Base-by-base conservation (phyloP, 2,329 filamentous ascomycete genomes). In the Pseudocercospora crystallina region DNA sequence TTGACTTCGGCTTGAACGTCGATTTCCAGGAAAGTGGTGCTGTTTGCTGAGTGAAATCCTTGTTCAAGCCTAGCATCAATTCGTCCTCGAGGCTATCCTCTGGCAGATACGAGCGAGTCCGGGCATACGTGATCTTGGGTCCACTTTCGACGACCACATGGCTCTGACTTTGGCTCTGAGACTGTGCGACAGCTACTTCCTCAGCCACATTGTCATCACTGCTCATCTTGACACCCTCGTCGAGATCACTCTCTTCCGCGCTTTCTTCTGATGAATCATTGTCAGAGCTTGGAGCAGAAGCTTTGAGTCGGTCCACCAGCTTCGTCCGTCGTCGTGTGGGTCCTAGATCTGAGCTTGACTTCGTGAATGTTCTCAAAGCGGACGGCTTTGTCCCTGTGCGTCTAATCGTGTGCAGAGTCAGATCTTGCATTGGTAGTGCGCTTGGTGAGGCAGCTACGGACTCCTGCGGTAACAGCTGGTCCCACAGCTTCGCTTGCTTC, bases 81-180 rank as follows among this genome's bases (percentile, higher is more conserved):
- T 53, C 61, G 31, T 66, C 65, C 50, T 77, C 74, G 2, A 73
- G 60, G 26, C 69, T 73, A 38, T 72, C 64, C 54, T 83, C 80
- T 57, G 78, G 74, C n/a, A 84, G 67, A 54, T 83, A 82, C 2
- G 82, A 83, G 39, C 82, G 75, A 56, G 80, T 74, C 33, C 76
- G 76, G 65, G 57, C 56, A 13, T 86, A 86, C 2, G 83, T 86
- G 37, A 81, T 69, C 57, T 71, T 79, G 4, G 74, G 69, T 2
- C 71, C 73, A 57, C 34, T 59, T 48, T 51, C 57, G 34, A 15
- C 39, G 2, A 42, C 43, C 11, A 47, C 34, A 33, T 44, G 31
- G 14, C 34, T 53, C 43, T 55, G 58, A 20, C 46, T 54, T 15
- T 57, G 54, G 44, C 37, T 33, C 20, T 59, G 53, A 11, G 51